Evolutionary conservation across 2,329 filamentous ascomycete species (phyloP).

Genomic region (Seiridium cupressi): DNA sequence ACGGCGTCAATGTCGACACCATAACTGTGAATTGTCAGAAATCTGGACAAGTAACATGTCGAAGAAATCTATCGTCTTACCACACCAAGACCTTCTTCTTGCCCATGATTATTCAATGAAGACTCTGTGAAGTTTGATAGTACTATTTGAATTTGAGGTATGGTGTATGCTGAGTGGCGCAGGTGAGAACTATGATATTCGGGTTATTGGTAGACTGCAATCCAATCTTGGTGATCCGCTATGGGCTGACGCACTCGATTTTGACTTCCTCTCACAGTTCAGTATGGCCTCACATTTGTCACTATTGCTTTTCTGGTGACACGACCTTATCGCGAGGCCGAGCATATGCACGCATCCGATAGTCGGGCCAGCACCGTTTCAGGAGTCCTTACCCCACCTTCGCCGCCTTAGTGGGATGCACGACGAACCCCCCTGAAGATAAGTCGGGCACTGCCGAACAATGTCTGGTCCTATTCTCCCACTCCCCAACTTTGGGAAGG

Average conservation of each 20-base stretch:
- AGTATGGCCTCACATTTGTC: neutral
- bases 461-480: neutral
- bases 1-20: conserved; percentile 77
- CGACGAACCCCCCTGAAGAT: neutral
- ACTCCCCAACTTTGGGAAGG: neutral
- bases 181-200: too few species aligned
- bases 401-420: neutral
- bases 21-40: conserved; percentile 40
- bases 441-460: neutral
- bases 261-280: neutral
- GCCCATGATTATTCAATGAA: neutral
- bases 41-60: neutral
- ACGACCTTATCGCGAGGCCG: neutral
- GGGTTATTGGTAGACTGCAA: neutral
- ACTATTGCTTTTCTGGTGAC: neutral
- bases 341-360: neutral
- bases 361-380: neutral
- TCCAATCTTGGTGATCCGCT: neutral
- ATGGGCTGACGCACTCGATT: neutral
- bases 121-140: neutral
- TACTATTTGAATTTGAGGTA: too few species aligned
- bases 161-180: neutral
- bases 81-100: conserved; percentile 10
- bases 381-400: neutral
- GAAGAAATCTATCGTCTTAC: conserved; percentile 10